phyloP scores from a whole-genome alignment of 106 monocot species.

The Acorus calamus region DNA sequence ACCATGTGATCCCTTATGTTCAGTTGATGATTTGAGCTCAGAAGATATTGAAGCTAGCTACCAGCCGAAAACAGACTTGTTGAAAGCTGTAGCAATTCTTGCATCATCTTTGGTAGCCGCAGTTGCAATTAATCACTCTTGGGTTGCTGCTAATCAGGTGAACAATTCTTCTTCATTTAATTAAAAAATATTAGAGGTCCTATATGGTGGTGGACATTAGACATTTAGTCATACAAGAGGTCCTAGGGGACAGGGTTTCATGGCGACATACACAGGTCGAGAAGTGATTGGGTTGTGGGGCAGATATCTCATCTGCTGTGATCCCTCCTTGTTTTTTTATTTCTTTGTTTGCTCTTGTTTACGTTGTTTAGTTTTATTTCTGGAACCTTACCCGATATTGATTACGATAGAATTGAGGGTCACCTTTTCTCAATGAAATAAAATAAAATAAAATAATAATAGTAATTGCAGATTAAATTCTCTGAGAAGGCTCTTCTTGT shows the following conservation, averaged over 20 bases:
- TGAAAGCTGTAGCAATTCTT: slow-evolving; percentile 78
- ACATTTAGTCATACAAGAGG: no score
- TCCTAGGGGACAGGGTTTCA: no score
- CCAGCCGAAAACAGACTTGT: slow-evolving; percentile 81
- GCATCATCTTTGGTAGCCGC: slow-evolving; percentile 57
- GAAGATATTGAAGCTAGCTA: slow-evolving; percentile 83
- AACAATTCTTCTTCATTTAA: background rate
- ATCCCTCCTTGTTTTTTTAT: background rate
- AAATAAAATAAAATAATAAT: background rate
- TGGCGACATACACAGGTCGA: no score
- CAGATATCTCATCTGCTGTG: no score
- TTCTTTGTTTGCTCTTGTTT: background rate
- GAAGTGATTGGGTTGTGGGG: no score
- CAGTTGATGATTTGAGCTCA: slow-evolving; percentile 88
- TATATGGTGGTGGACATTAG: no score
- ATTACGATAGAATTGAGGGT: no score
- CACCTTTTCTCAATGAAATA: no score
- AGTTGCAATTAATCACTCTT: slow-evolving; percentile 90
- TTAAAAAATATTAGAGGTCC: no score
- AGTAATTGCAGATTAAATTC: background rate
- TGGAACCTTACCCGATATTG: no score
- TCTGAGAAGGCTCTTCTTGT: background rate
- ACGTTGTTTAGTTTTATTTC: no score
- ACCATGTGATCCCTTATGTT: slow-evolving; percentile 85
- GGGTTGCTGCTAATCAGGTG: slow-evolving; percentile 99